phyloP scores from a whole-genome alignment of 1,284 basidiomycete genomes.

The Coriolopsis trogii region DNA sequence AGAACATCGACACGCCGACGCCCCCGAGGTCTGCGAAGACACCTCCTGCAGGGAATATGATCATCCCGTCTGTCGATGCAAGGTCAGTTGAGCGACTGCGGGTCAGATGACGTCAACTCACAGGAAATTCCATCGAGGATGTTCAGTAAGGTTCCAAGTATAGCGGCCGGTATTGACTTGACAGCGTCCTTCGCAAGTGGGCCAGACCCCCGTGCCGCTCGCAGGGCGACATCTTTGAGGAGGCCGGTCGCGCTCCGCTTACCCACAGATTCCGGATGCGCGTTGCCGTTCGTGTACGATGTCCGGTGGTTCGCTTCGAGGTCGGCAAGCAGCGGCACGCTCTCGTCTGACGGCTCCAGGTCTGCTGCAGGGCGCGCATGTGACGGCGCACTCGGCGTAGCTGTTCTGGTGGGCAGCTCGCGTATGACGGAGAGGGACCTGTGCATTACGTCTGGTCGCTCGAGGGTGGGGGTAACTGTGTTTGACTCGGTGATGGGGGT shows the following conservation, averaged over 20 bases:
- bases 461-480: conserved; percentile 42
- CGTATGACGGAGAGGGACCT: conserved; percentile 5
- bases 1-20: conserved; percentile 95
- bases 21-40: conserved; percentile 85
- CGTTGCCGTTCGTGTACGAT: conserved; percentile 26
- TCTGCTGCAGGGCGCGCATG: background rate
- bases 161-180: conserved; percentile 76
- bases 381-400: background rate
- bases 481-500: conserved; percentile 36
- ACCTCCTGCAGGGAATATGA: conserved; percentile 86
- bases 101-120: conserved; percentile 43
- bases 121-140: conserved; percentile 93
- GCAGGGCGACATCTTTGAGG: conserved; percentile 13
- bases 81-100: conserved; percentile 1
- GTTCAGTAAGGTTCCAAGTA: conserved; percentile 88
- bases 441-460: conserved; percentile 56
- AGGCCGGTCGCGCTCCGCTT: conserved; percentile 19
- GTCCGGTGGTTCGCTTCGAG: conserved; percentile 27
- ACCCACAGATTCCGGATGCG: conserved; percentile 12
- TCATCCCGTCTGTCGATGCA: conserved; percentile 68
- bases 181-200: conserved; percentile 39
- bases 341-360: conserved; percentile 20
- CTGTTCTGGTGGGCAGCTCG: conserved; percentile 3
- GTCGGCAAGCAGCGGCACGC: conserved; percentile 30
- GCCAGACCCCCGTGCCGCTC: conserved; percentile 5